Base-by-base conservation (phyloP, 805 yeast species). In the Wickerhamiella australiensis region DNA sequence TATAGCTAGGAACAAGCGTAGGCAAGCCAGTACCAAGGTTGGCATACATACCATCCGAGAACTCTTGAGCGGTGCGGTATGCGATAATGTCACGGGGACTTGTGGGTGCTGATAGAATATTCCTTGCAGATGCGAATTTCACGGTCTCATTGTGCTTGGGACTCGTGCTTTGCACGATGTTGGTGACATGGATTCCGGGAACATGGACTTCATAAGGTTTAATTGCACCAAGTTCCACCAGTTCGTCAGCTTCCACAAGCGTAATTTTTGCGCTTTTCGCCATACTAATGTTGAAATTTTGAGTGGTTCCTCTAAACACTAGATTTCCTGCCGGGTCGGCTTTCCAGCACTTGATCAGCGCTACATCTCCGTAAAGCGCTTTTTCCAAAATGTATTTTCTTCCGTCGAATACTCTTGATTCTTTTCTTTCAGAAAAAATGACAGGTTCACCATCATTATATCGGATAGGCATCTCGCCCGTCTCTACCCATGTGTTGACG, bases 11-110 rank as follows among this genome's bases (percentile, higher is more conserved):
- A 5, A 74, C 72, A 49, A 73, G 58, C 1, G 76, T 73, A 5
- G 77, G 77, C 65, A 73, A 63, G n/a, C 77, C 77, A 17, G 72
- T 70, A 13, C 77, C 78, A 41, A 72, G 61, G 53, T 73, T 73
- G 49, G 69, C 75, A 45, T 65, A 68, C 50, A 62, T 57, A 11
- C 75, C 75, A 52, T 68, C 65, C 26, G 57, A 55, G 55, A 73
- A 72, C 58, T 73, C 78, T 56, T 67, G 59, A 1, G 77, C 69
- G 1, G 74, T 75, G 26, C 77, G 64, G 47, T 60, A 61, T 25
- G 70, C 71, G 51, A 73, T 73, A 2, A 45, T 17, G 6, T 45
- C 42, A 5, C 44, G 9, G 3, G 44, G 21, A 47, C 62, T 59
- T 25, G 56, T 61, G 43, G 70, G 62, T 8, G 49, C 36, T 9